Evolutionary conservation across 2,329 filamentous ascomycete genomes (phyloP).

Genomic region (Scedosporium minutisporum): DNA sequence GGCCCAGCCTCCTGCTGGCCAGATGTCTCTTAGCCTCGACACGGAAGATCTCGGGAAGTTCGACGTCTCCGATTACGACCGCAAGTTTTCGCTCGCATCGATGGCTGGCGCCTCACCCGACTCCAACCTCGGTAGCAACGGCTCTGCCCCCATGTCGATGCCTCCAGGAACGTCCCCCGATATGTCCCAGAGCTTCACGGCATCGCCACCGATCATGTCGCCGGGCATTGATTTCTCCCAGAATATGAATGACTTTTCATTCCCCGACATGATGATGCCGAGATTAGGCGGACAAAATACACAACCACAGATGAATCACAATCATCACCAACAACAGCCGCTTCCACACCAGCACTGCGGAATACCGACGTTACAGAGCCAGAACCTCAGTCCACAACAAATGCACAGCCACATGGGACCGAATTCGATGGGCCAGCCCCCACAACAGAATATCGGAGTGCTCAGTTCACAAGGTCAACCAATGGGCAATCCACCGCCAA

Average conservation of each 20-base stretch:
- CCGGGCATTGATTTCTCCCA: slow-evolving; percentile 40
- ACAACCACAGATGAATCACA: slow-evolving; percentile 15
- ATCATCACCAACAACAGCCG: neutral
- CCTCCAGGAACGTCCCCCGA: slow-evolving; percentile 14
- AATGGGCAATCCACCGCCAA: slow-evolving; percentile 16
- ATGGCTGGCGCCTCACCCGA: slow-evolving; percentile 25
- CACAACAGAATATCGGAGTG: slow-evolving; percentile 1
- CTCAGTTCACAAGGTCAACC: slow-evolving; percentile 21
- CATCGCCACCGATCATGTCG: slow-evolving; percentile 45
- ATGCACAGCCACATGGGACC: slow-evolving; percentile 11
- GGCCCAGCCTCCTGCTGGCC: slow-evolving; percentile 35
- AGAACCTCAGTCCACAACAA: slow-evolving; percentile 12
- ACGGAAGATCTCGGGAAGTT: slow-evolving; percentile 38
- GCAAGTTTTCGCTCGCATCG: slow-evolving; percentile 24
- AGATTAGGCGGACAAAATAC: slow-evolving; percentile 26
- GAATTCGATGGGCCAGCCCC: neutral
- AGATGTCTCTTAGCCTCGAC: slow-evolving; percentile 34
- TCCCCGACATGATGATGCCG: slow-evolving; percentile 46
- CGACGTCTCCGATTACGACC: slow-evolving; percentile 31
- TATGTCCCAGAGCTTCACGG: slow-evolving; percentile 40
- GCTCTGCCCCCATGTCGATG: slow-evolving; percentile 19
- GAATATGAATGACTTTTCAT: slow-evolving; percentile 31
- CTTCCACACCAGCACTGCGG: slow-evolving; percentile 10
- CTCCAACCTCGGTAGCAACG: slow-evolving; percentile 17
- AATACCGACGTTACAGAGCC: slow-evolving; percentile 8